Evolutionary conservation across 2,329 filamentous ascomycete genomes (phyloP), one percentile per base, ranked within the genome.

Genomic region (Myriangium duriaei): DNA sequence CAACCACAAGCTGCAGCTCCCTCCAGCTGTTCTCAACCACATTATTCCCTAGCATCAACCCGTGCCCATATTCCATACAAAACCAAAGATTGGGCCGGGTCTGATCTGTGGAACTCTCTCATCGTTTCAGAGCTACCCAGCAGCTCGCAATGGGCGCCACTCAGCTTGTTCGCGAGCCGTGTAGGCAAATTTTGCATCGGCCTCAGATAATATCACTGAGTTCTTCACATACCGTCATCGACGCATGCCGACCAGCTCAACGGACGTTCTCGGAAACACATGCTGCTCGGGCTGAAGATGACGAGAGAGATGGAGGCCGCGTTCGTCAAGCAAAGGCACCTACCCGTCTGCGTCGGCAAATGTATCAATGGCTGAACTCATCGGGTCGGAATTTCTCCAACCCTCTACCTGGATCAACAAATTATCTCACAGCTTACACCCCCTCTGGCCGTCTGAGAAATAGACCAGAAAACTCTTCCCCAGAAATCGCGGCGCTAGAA

Each of bases 281-380:
- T n/a, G 21, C 21, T 26, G 34, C 14, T 13, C 34, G 10, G 18
- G 18, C n/a, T n/a, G 19, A 21, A 26, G 17, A 15, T 28, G 34
- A 13, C 12, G 16, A 21, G n/a, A 30, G 32, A 10, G 36, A 32
- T 17, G 15, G 32, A 11, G 9, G 5, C 10, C 38, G 45, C 21
- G 47, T 39, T 14, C 36, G 36, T 10, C 29, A 31, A 7, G 28
- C 30, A 11, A 39, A 39, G 16, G n/a, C 30, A 4, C 36, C 62
- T 40, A 75, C 71, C 30, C 61, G 61, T 46, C 62, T 69, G 30
- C 68, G 72, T 42, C 59, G 63, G 41, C 58, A 66, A 34, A 75
- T 77, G 63, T 74, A 69, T 48, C 57, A 60, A 44, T 79, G 74
- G 74, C 61, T 79, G 26, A 66, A 69, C 43, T 69, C 69, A 1